phyloP scores from a whole-genome alignment of 2,329 filamentous ascomycete genomes.

The Aspergillus neotritici region DNA sequence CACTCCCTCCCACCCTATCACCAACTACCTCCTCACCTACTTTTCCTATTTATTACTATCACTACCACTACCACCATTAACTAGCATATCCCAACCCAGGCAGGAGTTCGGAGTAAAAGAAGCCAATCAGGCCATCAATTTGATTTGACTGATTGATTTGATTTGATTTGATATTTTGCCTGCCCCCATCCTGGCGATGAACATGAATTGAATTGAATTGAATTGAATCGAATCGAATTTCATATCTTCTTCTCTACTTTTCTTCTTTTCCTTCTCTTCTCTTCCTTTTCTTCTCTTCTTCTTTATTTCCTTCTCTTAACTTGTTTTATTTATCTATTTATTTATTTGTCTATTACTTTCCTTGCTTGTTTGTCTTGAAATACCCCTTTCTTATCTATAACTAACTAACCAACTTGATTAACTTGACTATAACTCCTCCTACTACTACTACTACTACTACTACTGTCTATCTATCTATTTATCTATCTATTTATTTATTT shows the following conservation, averaged over 20 bases:
- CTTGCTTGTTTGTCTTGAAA: background rate
- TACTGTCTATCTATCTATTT: no score
- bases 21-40: no score
- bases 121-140: no score
- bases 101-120: no score
- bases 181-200: slow-evolving; percentile 2
- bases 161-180: slow-evolving; percentile 3
- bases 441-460: no score
- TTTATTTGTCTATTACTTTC: background rate
- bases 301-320: slow-evolving; percentile 4
- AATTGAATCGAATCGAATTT: background rate
- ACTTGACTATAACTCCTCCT: no score
- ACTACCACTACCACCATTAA: no score
- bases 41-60: no score
- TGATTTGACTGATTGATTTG: background rate
- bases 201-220: background rate
- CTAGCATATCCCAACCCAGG: no score
- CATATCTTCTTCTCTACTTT: slow-evolving; percentile 6
- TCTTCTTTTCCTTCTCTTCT: background rate
- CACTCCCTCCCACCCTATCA: no score
- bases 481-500: no score
- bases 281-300: background rate
- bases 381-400: slow-evolving; percentile 4
- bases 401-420: background rate
- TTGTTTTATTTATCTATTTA: slow-evolving; percentile 4